Evolutionary conservation across 805 yeast species (phyloP).

Genomic region (Candida oleophila): DNA sequence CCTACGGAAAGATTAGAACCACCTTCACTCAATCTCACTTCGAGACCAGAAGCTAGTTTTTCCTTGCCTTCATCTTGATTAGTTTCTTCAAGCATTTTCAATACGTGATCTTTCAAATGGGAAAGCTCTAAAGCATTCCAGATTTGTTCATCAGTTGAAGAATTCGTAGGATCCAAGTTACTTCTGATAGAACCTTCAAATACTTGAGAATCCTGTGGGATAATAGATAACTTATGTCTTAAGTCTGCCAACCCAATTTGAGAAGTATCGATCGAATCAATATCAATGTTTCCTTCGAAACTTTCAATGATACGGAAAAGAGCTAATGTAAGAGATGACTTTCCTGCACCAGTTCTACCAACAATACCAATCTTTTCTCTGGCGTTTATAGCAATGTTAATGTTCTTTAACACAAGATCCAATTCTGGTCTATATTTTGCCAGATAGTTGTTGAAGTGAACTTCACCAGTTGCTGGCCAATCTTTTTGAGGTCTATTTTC

Average conservation of each 20-base stretch:
- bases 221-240: conserved; percentile 41
- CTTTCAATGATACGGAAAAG: conserved; percentile 45
- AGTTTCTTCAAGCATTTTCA: conserved; percentile 34
- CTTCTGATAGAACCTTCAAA: conserved; percentile 42
- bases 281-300: conserved; percentile 32
- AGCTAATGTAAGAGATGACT: conserved; percentile 44
- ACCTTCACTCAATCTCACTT: conserved; percentile 43
- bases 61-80: conserved; percentile 20
- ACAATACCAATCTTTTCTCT: conserved; percentile 45
- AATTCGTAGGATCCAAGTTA: conserved; percentile 41
- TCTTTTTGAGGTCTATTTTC: conserved; percentile 54
- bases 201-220: conserved; percentile 48
- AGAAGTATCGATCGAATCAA: conserved; percentile 34
- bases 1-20: conserved; percentile 51
- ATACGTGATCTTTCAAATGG: conserved; percentile 41
- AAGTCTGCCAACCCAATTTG: conserved; percentile 40
- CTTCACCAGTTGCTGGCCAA: conserved; percentile 42
- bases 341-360: conserved; percentile 48
- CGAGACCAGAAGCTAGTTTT: conserved; percentile 26
- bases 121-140: conserved; percentile 45
- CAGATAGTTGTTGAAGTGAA: conserved; percentile 37
- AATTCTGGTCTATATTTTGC: conserved; percentile 45
- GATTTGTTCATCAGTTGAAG: conserved; percentile 35
- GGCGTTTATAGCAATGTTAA: conserved; percentile 35
- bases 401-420: conserved; percentile 41